Conservation (phyloP, 768 basidiomycete genomes). For the Naematelia encephala region DNA sequence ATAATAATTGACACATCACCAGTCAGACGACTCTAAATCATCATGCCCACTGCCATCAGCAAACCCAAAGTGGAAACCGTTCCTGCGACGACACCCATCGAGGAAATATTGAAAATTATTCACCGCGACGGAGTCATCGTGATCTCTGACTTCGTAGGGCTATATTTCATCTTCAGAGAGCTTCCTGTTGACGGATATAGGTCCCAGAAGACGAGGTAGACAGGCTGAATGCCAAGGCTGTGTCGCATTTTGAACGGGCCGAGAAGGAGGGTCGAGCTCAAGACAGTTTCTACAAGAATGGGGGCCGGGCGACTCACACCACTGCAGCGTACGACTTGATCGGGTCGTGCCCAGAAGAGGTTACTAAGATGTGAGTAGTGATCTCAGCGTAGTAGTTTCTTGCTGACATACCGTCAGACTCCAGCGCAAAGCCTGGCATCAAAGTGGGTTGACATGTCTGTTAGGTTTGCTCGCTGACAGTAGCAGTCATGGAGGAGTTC, state of each 20-base stretch:
- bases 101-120: constrained; percentile 16
- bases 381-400: neutral
- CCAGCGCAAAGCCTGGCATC: constrained; percentile 22
- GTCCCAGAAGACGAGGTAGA: constrained; percentile 23
- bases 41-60: neutral
- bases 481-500: constrained; percentile 25
- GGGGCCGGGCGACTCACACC: constrained; percentile 19
- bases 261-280: constrained; percentile 10
- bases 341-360: constrained; percentile 20
- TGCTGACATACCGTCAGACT: constrained; percentile 8
- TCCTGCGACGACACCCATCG: constrained; percentile 15
- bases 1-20: no score
- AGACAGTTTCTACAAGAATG: constrained; percentile 9
- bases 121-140: constrained; percentile 25
- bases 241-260: constrained; percentile 19
- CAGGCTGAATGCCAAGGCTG: constrained; percentile 21
- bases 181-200: no score
- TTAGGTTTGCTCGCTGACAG: neutral
- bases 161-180: neutral
- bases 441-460: constrained; percentile 6
- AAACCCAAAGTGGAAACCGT: constrained; percentile 9
- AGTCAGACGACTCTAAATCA: neutral
- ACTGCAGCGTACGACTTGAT: constrained; percentile 23
- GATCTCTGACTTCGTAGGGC: constrained; percentile 23
- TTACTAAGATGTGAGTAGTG: constrained; percentile 16